These are phyloP conservation scores for Amborella trichopoda DNA, from an alignment of 164 flowering plant genomes.

Conservation along the genomic window DNA sequence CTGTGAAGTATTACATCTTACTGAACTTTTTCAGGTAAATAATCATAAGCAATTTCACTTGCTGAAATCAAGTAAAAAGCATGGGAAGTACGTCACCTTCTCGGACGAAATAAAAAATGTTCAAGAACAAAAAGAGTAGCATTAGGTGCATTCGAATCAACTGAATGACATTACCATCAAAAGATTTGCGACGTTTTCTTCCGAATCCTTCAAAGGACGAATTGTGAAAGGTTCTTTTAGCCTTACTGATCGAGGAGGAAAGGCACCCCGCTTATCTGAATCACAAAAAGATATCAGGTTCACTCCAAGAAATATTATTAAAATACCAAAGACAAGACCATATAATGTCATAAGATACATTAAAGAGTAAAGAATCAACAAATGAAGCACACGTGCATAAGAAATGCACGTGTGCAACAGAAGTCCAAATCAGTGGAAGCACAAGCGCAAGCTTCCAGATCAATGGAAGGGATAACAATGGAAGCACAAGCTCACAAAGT, in stretches of 20 bases:
- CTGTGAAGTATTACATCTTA: too few relatives aligned
- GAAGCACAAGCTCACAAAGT: too few relatives aligned
- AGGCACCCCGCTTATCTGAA: conserved; percentile 42
- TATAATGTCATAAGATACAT: background rate
- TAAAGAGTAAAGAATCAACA: background rate
- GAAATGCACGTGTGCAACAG: background rate
- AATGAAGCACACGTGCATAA: background rate
- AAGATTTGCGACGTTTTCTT: conserved; percentile 74
- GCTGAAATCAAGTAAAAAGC: too few relatives aligned
- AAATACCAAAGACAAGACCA: background rate
- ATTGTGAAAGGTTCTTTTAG: conserved; percentile 55
- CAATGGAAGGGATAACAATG: too few relatives aligned
- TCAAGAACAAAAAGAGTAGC: background rate
- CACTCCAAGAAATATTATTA: background rate
- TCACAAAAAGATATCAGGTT: conserved; percentile 5
- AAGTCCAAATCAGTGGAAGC: too few relatives aligned
- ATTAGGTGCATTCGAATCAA: background rate
- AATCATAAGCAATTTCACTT: too few relatives aligned
- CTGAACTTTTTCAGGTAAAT: too few relatives aligned
- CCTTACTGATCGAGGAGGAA: conserved; percentile 59
- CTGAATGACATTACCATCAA: conserved; percentile 52
- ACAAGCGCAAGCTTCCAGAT: too few relatives aligned
- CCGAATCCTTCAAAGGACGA: conserved; percentile 73
- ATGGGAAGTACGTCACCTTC: too few relatives aligned
- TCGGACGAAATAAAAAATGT: background rate